Evolutionary conservation across 352 stramenopile species (phyloP).

Genomic region (Aphanomyces cochlioides): DNA sequence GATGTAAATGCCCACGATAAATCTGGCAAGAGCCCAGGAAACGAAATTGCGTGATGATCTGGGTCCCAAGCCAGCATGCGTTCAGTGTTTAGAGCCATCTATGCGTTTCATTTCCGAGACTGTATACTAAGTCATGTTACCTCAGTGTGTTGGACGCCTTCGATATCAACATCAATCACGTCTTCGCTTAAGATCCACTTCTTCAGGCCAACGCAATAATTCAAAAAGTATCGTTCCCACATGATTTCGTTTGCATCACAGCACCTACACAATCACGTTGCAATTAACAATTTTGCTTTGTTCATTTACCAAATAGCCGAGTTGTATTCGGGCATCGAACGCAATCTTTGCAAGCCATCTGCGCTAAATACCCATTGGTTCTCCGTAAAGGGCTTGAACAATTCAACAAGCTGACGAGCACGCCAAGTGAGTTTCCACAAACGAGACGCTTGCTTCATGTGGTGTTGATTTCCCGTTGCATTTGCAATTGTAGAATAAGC

Average conservation of each 20-base stretch:
- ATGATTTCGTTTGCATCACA: slow-evolving; percentile 69
- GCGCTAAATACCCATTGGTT: slow-evolving; percentile 80
- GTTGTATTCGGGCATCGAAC: slow-evolving; percentile 12
- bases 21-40: slow-evolving; percentile 77
- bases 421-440: slow-evolving; percentile 76
- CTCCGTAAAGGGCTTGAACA: slow-evolving; percentile 86
- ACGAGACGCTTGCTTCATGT: slow-evolving; percentile 63
- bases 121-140: slow-evolving; percentile 31
- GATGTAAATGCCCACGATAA: slow-evolving; percentile 87
- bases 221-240: slow-evolving; percentile 83
- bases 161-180: slow-evolving; percentile 77
- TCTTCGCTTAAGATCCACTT: slow-evolving; percentile 81
- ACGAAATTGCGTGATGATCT: slow-evolving; percentile 85
- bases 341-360: slow-evolving; percentile 39
- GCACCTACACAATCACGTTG: slow-evolving; percentile 37
- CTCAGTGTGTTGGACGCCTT: slow-evolving; percentile 74
- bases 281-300: neutral
- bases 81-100: slow-evolving; percentile 57
- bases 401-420: slow-evolving; percentile 63
- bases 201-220: slow-evolving; percentile 79
- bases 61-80: slow-evolving; percentile 84
- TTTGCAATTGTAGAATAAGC: slow-evolving; percentile 76
- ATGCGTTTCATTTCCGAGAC: neutral
- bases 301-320: slow-evolving; percentile 9
- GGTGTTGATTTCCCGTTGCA: slow-evolving; percentile 49